Base-by-base conservation (phyloP, 2,329 filamentous ascomycete species). In the Zymoseptoria pseudotritici region DNA sequence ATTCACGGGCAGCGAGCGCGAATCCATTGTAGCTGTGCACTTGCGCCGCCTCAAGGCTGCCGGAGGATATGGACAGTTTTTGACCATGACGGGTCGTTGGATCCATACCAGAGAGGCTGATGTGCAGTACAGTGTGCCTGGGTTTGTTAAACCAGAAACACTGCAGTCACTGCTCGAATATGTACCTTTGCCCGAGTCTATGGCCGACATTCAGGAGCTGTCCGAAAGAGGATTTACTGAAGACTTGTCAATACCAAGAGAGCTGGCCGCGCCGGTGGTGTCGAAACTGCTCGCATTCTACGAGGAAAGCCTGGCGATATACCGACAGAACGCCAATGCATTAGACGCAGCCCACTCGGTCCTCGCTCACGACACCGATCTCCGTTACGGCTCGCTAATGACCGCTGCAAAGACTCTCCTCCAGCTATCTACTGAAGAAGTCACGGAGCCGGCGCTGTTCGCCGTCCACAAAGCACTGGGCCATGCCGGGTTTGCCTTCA, bases 391-490 rank as follows among this genome's bases (percentile, higher is more conserved):
- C 67, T 80, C 75, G 5, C 69, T 83, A 24, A 66, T 73, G 0
- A 75, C 78, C 19, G 78, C 82, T 51, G 76, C 80, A 1, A 71
- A 74, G 36, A 73, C 69, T 7, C 67, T 83, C 22, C 70, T 78
- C 58, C 67, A 68, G 11, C 57, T 65, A 65, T 63, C 62, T 11
- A 57, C 69, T 13, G 61, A 69, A 29, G 1, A 70, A 72, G 21
- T 73, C 11, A 59, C 70, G n/a, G 52, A 65, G 13, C 60, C 66
- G 17, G 71, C 81, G 8, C 73, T 91, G 4, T 89, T 90, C 67
- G 88, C 89, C 3, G 84, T 91, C 6, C 86, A 91, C 65, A 83
- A 83, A 58, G 82, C 86, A 8, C 71, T 93, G 7, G 72, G 80
- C 22, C 77, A 80, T 50, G 81, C 86, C 61, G 84, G 86, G 8